Conservation (phyloP, 441 rosid species). For the Metrosideros polymorpha region DNA sequence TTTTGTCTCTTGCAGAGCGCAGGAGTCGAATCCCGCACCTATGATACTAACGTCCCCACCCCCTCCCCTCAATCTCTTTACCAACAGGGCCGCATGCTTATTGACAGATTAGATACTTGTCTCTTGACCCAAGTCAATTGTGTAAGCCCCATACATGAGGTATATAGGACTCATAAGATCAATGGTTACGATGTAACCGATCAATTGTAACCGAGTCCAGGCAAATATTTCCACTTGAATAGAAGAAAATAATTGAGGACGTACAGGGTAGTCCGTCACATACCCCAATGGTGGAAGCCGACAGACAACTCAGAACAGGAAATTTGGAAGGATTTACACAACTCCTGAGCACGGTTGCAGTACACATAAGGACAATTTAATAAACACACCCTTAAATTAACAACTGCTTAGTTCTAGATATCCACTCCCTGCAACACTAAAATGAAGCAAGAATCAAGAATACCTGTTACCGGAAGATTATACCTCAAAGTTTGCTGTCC, state of each 20-base stretch:
- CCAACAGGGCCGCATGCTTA: too few species aligned
- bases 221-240: not conserved
- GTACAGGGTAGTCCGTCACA: not conserved
- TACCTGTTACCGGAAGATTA: not conserved
- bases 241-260: not conserved
- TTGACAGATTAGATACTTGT: too few species aligned
- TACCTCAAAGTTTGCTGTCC: constrained; percentile 14
- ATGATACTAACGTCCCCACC: too few species aligned
- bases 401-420: not conserved
- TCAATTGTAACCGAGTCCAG: not conserved
- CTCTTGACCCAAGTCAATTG: not conserved
- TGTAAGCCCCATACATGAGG: not conserved
- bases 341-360: not conserved
- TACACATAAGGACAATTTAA: not conserved
- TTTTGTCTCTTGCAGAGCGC: too few species aligned
- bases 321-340: not conserved
- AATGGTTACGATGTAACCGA: not conserved
- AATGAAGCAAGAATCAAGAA: not conserved
- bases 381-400: not conserved
- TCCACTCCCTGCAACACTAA: not conserved
- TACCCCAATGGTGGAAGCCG: not conserved
- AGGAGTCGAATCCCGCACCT: too few species aligned
- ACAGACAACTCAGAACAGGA: not conserved
- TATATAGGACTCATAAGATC: not conserved
- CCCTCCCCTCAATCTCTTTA: too few species aligned